A percentile compares a stretch with the other conserved stretches of the same genome.
Conservation (phyloP, 306 rosid species). For the Arachis stenosperma region DNA sequence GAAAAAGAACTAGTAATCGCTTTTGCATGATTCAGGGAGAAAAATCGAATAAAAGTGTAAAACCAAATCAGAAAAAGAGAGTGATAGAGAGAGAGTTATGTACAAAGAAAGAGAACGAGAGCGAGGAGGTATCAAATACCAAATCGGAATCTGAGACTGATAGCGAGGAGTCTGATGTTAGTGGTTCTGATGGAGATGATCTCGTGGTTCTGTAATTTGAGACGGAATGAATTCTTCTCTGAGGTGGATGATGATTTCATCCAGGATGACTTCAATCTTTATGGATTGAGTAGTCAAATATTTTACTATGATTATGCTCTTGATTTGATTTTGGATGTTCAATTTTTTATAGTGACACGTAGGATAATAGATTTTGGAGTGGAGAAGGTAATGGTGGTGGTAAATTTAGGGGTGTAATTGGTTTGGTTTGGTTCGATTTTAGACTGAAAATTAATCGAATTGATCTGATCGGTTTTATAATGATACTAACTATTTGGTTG, state of each 20-base stretch:
- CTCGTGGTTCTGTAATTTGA: slow-evolving; percentile 98
- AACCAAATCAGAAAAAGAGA: not conserved
- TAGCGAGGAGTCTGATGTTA: slow-evolving; percentile 95
- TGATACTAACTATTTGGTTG: too few relatives aligned
- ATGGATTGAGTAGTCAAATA: slow-evolving; percentile 98
- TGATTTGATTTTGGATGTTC: slow-evolving; percentile 95
- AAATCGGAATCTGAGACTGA: slow-evolving; percentile 92
- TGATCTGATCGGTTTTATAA: too few relatives aligned
- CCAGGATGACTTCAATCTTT: slow-evolving; percentile 93
- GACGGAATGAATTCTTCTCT: slow-evolving; percentile 95
- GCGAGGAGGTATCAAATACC: slow-evolving; percentile 55
- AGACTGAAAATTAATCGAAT: too few relatives aligned
- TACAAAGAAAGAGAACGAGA: slow-evolving; percentile 62
- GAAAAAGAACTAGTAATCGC: not conserved
- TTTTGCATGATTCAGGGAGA: slow-evolving; percentile 43
- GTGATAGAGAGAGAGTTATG: slow-evolving; percentile 48
- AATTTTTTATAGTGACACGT: slow-evolving; percentile 81
- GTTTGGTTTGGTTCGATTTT: too few relatives aligned
- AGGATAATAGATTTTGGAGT: too few relatives aligned
- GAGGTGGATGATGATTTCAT: slow-evolving; percentile 96
- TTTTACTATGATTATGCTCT: slow-evolving; percentile 97
- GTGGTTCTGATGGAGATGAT: slow-evolving; percentile 97
- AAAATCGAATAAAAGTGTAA: not conserved
- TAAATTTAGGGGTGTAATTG: too few relatives aligned
- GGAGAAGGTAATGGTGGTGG: too few relatives aligned